These are phyloP conservation scores for Austroboletus niveus DNA, from an alignment of 1,284 basidiomycete genomes.

Conservation along the genomic window DNA sequence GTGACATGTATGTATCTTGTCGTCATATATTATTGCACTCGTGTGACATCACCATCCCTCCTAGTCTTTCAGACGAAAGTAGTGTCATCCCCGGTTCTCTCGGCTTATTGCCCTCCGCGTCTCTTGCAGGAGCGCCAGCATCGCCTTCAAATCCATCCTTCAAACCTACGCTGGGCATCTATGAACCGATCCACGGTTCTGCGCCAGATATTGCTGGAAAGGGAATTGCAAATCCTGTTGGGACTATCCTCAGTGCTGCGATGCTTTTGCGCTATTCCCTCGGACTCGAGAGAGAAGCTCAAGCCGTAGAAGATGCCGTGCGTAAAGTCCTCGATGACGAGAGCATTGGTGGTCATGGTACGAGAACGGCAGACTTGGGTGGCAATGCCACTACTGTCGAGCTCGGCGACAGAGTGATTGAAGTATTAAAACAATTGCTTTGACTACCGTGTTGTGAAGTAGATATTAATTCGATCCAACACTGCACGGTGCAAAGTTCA, in stretches of 20 bases:
- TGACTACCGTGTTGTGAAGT: conserved; percentile 24
- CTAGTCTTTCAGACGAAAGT: conserved; percentile 90
- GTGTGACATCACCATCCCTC: conserved; percentile 6
- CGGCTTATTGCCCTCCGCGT: conserved; percentile 94
- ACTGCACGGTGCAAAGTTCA: too few species aligned
- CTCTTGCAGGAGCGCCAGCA: conserved; percentile 88
- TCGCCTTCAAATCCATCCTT: conserved; percentile 63
- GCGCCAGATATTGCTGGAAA: conserved; percentile 96
- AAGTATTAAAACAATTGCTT: conserved; percentile 69
- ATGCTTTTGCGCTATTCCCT: conserved; percentile 96
- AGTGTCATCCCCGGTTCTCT: conserved; percentile 98
- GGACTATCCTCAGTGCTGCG: conserved; percentile 94
- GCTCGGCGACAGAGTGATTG: conserved; percentile 83
- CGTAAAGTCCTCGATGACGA: conserved; percentile 81
- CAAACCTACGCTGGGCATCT: conserved; percentile 80
- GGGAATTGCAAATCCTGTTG: conserved; percentile 96
- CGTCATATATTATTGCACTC: too few species aligned
- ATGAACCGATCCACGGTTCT: conserved; percentile 96
- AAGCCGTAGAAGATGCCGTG: conserved; percentile 86
- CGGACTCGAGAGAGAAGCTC: conserved; percentile 80
- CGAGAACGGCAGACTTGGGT: conserved; percentile 88
- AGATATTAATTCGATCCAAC: too few species aligned
- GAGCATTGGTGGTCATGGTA: conserved; percentile 71
- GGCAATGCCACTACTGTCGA: conserved; percentile 75
- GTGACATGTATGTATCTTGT: conserved; percentile 77